Evolutionary conservation across 495 filamentous ascomycete genomes (phyloP).

Genomic region (Aspergillus bridgeri): DNA sequence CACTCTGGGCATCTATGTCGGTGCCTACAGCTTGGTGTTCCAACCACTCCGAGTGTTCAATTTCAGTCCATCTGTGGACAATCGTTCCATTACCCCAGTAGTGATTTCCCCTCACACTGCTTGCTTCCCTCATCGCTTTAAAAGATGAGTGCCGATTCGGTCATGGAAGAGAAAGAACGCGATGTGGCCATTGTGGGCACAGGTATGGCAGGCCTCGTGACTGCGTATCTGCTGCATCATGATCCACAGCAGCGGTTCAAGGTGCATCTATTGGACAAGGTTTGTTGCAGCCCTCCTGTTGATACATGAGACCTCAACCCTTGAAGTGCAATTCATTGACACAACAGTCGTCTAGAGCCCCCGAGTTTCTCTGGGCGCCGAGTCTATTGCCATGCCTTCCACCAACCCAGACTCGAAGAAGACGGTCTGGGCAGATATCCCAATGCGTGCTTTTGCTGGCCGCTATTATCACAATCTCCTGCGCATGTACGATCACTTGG

Average conservation of each 20-base stretch:
- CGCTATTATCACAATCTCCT: conserved; percentile 51
- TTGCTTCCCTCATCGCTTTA: background rate
- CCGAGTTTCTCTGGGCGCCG: conserved; percentile 21
- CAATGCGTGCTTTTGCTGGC: conserved; percentile 53
- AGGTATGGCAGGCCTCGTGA: conserved; percentile 51
- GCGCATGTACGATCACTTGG: conserved; percentile 51
- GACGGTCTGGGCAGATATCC: conserved; percentile 40
- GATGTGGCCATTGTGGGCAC: conserved; percentile 14
- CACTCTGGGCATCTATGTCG: background rate
- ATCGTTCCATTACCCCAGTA: background rate
- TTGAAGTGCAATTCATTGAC: background rate
- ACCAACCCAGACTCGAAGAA: conserved; percentile 1
- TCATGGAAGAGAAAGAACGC: background rate
- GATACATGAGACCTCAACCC: background rate
- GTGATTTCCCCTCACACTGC: background rate
- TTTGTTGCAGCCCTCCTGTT: conserved; percentile 12
- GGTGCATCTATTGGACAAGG: conserved; percentile 45
- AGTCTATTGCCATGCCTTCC: conserved; percentile 15
- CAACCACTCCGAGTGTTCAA: background rate
- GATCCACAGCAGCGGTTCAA: conserved; percentile 39
- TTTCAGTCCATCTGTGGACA: background rate
- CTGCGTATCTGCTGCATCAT: conserved; percentile 44
- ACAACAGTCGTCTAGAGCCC: conserved; percentile 12
- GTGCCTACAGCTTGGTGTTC: background rate
- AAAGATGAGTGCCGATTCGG: background rate